Conservation (phyloP, 805 yeast genomes). For the Starmerella vaccinii region DNA sequence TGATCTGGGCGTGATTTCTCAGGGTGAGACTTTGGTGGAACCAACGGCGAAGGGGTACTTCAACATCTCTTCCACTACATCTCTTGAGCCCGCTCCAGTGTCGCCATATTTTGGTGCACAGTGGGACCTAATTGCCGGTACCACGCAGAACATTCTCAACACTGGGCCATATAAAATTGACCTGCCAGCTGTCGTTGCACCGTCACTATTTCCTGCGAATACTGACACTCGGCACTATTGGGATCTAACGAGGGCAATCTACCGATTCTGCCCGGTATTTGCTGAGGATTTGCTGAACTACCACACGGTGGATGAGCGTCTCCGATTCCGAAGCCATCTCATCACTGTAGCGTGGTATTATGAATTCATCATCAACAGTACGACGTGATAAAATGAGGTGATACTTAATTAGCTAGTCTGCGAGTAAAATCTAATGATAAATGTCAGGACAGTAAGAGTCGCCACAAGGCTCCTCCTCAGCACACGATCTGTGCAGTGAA, state of each 20-base stretch:
- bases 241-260: constrained; percentile 51
- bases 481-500: too few species aligned
- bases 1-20: constrained; percentile 39
- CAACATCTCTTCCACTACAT: constrained; percentile 28
- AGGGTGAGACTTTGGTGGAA: constrained; percentile 29
- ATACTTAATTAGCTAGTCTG: too few species aligned
- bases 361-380: constrained; percentile 26
- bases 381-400: constrained; percentile 9
- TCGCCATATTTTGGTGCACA: constrained; percentile 37
- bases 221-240: constrained; percentile 63
- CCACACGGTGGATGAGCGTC: constrained; percentile 56
- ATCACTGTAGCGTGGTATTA: constrained; percentile 28
- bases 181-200: constrained; percentile 38
- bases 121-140: constrained; percentile 54
- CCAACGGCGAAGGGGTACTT: constrained; percentile 34
- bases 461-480: too few species aligned
- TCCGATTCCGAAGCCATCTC: constrained; percentile 45
- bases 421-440: too few species aligned
- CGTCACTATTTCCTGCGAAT: constrained; percentile 55
- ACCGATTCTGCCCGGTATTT: constrained; percentile 46
- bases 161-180: constrained; percentile 20
- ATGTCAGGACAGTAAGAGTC: too few species aligned
- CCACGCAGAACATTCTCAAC: constrained; percentile 42
- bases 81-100: constrained; percentile 44
- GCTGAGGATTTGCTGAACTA: constrained; percentile 31